Base-by-base conservation (phyloP, 1,284 basidiomycete species). In the Coniferiporia weirii region DNA sequence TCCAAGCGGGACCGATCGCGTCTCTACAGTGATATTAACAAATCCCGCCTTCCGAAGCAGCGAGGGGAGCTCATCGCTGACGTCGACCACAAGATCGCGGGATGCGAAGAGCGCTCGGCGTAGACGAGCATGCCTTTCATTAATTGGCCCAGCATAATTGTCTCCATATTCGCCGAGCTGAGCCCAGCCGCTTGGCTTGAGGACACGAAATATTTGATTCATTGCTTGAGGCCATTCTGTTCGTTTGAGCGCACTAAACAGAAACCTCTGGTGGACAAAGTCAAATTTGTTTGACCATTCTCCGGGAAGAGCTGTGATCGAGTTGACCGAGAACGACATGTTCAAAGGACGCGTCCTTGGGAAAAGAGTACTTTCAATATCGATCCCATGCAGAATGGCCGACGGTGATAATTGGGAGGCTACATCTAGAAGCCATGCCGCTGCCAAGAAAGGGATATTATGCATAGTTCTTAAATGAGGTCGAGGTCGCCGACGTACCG, bases 21-120 rank as follows among this genome's bases (percentile, higher is more conserved):
- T 48, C 52, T 67, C 65, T 5, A 47, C 54, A 0, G 58, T 52
- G 13, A 70, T 56, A 53, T 66, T 60, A 12, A 57, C 52, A 49
- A 70, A 69, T 2, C 66, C 67, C 1, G 61, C 66, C 19, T 61
- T 59, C 22, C 63, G 36, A 40, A 71, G 63, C 49, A 68, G 48
- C 13, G 40, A 38, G 3, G 65, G 64, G 3, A 70, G 57, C 5
- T 61, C 57, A 0, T 46, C 43, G 36, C 60, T 45, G 48, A 56
- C 57, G 58, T 66, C 65, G 19, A 62, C 61, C 40, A 64, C 49
- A 15, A 66, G 61, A 27, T 63, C 65, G 19, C 62, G 66, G 17
- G 56, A 57, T 22, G 35, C 52, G 48, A 67, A 64, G 20, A 66
- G 54, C 13, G 54, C 56, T 9, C 56, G 52, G 54, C 65, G 52